Evolutionary conservation across 1,284 basidiomycete species (phyloP).

Genomic region (Melampsora occidentalis): DNA sequence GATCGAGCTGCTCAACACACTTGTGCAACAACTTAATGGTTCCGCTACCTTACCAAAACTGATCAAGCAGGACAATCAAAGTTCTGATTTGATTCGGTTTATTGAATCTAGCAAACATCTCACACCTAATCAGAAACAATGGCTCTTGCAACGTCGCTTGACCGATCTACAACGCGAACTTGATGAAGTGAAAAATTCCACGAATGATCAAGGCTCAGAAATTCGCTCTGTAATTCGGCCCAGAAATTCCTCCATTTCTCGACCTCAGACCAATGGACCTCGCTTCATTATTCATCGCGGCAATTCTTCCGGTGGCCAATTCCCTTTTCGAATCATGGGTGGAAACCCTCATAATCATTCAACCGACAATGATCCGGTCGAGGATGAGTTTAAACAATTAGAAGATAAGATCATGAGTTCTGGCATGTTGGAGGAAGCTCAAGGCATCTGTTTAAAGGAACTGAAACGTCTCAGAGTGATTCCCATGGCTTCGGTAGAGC

Average conservation of each 20-base stretch:
- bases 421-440: constrained; percentile 48
- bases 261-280: neutral
- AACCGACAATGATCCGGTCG: constrained; percentile 25
- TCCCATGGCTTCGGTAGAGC: constrained; percentile 49
- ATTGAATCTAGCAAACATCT: constrained; percentile 20
- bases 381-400: constrained; percentile 48
- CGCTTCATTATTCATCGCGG: neutral
- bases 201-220: neutral
- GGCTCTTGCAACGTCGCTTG: constrained; percentile 19
- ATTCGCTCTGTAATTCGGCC: neutral
- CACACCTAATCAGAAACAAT: constrained; percentile 26
- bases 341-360: neutral
- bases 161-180: constrained; percentile 12
- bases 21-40: neutral
- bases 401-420: constrained; percentile 47
- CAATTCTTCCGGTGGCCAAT: neutral
- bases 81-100: constrained; percentile 14
- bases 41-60: constrained; percentile 8
- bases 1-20: constrained; percentile 5
- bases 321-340: constrained; percentile 1
- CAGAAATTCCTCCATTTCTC: neutral
- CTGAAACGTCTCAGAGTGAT: constrained; percentile 49
- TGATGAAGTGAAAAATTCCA: neutral
- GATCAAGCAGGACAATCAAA: constrained; percentile 1
- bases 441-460: constrained; percentile 48